phyloP scores from a whole-genome alignment of 495 filamentous ascomycete species.

The Xylaria venustula region DNA sequence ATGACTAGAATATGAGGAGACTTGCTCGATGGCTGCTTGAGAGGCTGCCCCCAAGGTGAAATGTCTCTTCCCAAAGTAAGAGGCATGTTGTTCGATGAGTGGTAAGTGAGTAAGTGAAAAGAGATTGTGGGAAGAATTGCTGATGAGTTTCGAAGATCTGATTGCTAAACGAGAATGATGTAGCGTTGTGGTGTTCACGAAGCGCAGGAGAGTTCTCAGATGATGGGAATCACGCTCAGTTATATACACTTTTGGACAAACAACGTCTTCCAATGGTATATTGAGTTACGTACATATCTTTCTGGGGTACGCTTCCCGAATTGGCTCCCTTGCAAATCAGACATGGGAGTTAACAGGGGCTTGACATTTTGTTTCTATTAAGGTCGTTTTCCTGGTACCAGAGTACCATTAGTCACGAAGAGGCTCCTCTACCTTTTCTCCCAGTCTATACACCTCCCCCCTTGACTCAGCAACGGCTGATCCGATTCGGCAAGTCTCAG shows the following conservation, averaged over 20 bases:
- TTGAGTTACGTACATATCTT: constrained; percentile 7
- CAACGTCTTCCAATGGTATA: not conserved
- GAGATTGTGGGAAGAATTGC: not conserved
- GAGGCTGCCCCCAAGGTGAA: constrained; percentile 25
- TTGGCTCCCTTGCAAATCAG: not conserved
- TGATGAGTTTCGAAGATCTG: not conserved
- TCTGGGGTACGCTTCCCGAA: not conserved
- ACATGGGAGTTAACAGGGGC: not conserved
- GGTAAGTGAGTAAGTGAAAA: not conserved
- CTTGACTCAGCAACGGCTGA: constrained; percentile 10
- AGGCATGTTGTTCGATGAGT: constrained; percentile 18
- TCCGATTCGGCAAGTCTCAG: constrained; percentile 5
- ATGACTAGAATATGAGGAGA: constrained; percentile 42
- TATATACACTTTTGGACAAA: not conserved
- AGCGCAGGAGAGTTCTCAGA: not conserved
- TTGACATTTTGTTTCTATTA: not conserved
- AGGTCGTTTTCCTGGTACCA: not conserved
- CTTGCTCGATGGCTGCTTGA: constrained; percentile 22
- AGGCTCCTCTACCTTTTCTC: not conserved
- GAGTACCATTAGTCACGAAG: constrained; percentile 5
- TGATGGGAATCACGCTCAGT: not conserved
- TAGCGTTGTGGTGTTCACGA: not conserved
- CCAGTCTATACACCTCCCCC: not conserved
- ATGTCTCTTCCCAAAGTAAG: constrained; percentile 34
- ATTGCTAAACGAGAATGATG: not conserved